A percentile compares a stretch with the other conserved stretches of the same genome.
Conservation (phyloP, 805 yeast genomes). For the Wickerhamiella australiensis region DNA sequence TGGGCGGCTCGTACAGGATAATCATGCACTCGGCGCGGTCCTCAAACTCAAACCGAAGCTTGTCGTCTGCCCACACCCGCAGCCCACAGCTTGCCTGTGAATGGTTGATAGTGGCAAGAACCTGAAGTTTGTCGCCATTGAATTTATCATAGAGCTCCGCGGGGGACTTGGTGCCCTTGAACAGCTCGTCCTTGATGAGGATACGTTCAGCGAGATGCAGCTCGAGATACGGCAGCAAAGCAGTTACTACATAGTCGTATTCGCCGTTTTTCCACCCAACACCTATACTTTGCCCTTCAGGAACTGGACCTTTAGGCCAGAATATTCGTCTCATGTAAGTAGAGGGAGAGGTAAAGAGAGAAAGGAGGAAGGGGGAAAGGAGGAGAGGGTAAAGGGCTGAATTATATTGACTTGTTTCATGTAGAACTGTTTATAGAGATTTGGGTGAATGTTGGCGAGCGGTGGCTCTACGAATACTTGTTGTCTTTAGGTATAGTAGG, state of each 20-base stretch:
- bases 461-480: no score
- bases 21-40: constrained; percentile 10
- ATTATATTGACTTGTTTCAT: no score
- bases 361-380: no score
- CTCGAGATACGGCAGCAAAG: constrained; percentile 16
- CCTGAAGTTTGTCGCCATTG: constrained; percentile 14
- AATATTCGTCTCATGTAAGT: constrained; percentile 12
- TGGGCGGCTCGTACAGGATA: constrained; percentile 59
- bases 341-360: neutral
- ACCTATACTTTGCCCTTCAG: constrained; percentile 8
- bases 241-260: constrained; percentile 18
- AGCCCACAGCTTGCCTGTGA: constrained; percentile 10
- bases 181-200: constrained; percentile 16
- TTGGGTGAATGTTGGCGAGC: no score
- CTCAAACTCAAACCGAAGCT: neutral
- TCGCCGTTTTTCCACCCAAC: constrained; percentile 21
- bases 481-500: no score
- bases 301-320: constrained; percentile 12
- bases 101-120: constrained; percentile 15
- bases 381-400: no score
- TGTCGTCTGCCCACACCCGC: neutral
- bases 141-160: constrained; percentile 16
- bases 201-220: constrained; percentile 15
- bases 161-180: constrained; percentile 14
- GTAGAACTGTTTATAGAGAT: no score